These are phyloP conservation scores for Colletotrichum sp. DNA, from an alignment of 2,329 filamentous ascomycete species.

Conservation along the genomic window DNA sequence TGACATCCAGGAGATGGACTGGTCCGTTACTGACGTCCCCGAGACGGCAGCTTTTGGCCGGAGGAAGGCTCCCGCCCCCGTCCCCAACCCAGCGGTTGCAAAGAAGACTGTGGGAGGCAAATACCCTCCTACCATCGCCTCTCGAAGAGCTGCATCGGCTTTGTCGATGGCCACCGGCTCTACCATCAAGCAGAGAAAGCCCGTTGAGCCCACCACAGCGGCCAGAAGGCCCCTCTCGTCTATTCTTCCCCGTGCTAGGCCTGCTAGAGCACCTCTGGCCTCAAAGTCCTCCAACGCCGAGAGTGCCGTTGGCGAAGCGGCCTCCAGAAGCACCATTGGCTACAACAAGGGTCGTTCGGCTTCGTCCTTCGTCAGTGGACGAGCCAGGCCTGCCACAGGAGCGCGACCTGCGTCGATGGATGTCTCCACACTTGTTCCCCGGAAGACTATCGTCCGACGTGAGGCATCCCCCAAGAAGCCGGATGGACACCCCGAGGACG, in stretches of 20 bases:
- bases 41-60: slow-evolving; percentile 43
- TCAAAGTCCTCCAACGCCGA: slow-evolving; percentile 57
- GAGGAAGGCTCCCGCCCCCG: slow-evolving; percentile 30
- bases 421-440: background rate
- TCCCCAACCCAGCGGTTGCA: slow-evolving; percentile 20
- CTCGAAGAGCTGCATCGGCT: slow-evolving; percentile 59
- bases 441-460: background rate
- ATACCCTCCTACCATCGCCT: slow-evolving; percentile 30
- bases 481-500: slow-evolving; percentile 24
- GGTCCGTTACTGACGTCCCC: slow-evolving; percentile 61
- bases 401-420: slow-evolving; percentile 5
- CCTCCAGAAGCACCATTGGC: slow-evolving; percentile 82
- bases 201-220: slow-evolving; percentile 13
- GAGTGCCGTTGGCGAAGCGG: slow-evolving; percentile 64
- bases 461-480: slow-evolving; percentile 20
- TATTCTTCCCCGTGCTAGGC: slow-evolving; percentile 31
- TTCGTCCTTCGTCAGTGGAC: slow-evolving; percentile 44
- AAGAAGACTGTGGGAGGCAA: slow-evolving; percentile 25
- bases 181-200: slow-evolving; percentile 25
- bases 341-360: slow-evolving; percentile 77
- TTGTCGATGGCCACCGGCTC: slow-evolving; percentile 44
- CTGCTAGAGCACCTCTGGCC: slow-evolving; percentile 42
- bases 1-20: slow-evolving; percentile 66
- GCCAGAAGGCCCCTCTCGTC: slow-evolving; percentile 32
- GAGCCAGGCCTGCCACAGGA: slow-evolving; percentile 18